A percentile compares a stretch with the other conserved stretches of the same genome.
phyloP scores from a whole-genome alignment of 495 filamentous ascomycete species.

The Saxophila tyrrhenica region DNA sequence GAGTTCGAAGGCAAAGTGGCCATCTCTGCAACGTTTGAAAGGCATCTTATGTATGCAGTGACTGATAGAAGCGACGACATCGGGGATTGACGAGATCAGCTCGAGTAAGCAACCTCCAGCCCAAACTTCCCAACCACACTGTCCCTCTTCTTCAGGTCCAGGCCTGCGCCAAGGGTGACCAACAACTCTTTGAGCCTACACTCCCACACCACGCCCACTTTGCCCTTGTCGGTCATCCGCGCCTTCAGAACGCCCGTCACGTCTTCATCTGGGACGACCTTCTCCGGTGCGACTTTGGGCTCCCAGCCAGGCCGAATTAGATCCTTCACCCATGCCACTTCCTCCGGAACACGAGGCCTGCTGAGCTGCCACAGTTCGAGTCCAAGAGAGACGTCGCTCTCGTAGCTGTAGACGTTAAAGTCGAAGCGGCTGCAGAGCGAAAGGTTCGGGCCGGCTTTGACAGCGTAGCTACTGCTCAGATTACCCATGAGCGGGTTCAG shows the following conservation, averaged over 20 bases:
- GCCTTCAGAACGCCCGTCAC: constrained; percentile 84
- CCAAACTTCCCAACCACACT: constrained; percentile 66
- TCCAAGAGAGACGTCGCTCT: constrained; percentile 82
- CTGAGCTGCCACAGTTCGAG: constrained; percentile 64
- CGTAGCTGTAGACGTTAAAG: constrained; percentile 97
- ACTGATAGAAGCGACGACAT: not conserved
- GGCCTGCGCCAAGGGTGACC: constrained; percentile 74
- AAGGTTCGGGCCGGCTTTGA: constrained; percentile 68
- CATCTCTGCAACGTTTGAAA: not conserved
- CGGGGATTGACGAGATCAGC: constrained; percentile 45
- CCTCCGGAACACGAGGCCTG: constrained; percentile 22
- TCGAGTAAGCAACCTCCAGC: constrained; percentile 84
- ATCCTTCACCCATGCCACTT: constrained; percentile 32
- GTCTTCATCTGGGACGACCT: constrained; percentile 41
- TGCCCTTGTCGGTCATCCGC: constrained; percentile 71
- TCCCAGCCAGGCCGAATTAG: constrained; percentile 25
- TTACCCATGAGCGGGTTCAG: constrained; percentile 89
- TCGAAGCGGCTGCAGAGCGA: constrained; percentile 83
- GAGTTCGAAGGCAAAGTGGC: not conserved
- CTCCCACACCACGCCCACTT: constrained; percentile 83
- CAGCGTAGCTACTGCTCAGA: constrained; percentile 77
- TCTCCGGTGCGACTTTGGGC: constrained; percentile 1
- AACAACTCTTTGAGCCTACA: constrained; percentile 84
- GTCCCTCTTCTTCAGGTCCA: constrained; percentile 57
- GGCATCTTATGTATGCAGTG: not conserved